Evolutionary conservation across 148 eudicot species (phyloP), one percentile per base, ranked within the genome.

Genomic region (Chenopodium formosanum): DNA sequence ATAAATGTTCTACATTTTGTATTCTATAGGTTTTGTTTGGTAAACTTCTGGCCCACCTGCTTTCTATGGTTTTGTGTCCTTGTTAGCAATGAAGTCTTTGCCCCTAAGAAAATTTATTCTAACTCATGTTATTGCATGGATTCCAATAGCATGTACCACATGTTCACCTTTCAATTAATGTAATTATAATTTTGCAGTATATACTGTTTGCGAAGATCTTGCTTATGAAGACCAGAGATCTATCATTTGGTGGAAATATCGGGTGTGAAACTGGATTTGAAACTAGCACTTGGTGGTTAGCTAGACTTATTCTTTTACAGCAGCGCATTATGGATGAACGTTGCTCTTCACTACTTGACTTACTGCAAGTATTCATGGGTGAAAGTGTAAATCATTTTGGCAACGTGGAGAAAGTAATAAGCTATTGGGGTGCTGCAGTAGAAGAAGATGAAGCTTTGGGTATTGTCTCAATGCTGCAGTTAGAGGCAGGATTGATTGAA

Each of bases 251-350:
- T 83, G 89, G 87, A 79, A 83, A 73, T 50, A 25, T 77, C 29
- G 63, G 73, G 82, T 48, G 82, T 63, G 50, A 67, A 44, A 85
- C 83, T 84, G 96, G 88, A 82, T 74, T 85, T n/a, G 85, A 86
- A 78, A 94, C 97, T 86, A 82, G 83, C 68, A 83, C 90, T 31
- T 95, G 97, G 99, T 95, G 99, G 99, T 69, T 95, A 78, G 90
- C 91, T 76, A 90, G 99, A 86, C 76, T 89, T 22, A 74, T 94
- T 70, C 88, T 90, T 83, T 56, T 94, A 75, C 97, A 95, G 82
- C 99, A 95, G 84, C 89, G 84, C 75, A 79, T 94, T 83, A 88
- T 94, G 86, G 93, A 90, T 78, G 97, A 90, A 77, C 89, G 84
- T 53, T 93, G 94, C 20, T 93, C 94, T 72, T 88, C 89, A 84